These are phyloP conservation scores for Mallotus repandus DNA, from an alignment of 441 rosid species.

Conservation along the genomic window DNA sequence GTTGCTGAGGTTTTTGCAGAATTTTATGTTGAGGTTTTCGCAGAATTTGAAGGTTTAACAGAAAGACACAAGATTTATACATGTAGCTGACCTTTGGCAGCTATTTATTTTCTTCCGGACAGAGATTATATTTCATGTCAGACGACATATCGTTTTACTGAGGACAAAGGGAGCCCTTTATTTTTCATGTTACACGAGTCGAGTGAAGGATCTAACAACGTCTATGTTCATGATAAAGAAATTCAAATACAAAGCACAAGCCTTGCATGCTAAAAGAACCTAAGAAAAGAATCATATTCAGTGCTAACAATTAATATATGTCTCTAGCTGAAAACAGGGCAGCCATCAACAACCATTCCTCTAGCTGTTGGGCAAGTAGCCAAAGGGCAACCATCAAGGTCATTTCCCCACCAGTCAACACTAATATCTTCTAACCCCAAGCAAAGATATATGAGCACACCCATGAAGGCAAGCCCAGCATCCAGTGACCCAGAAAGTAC, in stretches of 20 bases:
- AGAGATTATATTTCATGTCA: too few relatives aligned
- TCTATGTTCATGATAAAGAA: not conserved
- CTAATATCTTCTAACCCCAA: slow-evolving; percentile 69
- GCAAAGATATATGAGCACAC: slow-evolving; percentile 76
- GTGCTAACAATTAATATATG: not conserved
- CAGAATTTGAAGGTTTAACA: too few relatives aligned
- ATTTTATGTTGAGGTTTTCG: too few relatives aligned
- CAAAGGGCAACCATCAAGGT: slow-evolving; percentile 87
- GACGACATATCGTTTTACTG: too few relatives aligned
- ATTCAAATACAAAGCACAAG: not conserved
- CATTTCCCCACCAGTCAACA: slow-evolving; percentile 93
- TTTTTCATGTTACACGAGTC: too few relatives aligned
- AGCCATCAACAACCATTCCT: slow-evolving; percentile 67
- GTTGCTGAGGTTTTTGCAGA: too few relatives aligned
- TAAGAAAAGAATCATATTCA: too few relatives aligned
- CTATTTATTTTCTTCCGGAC: too few relatives aligned
- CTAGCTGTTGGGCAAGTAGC: slow-evolving; percentile 83
- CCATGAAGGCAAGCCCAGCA: slow-evolving; percentile 98
- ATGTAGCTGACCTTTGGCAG: too few relatives aligned
- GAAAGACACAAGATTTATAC: too few relatives aligned
- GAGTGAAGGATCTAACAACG: not conserved
- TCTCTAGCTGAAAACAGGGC: slow-evolving; percentile 61
- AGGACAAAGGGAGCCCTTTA: too few relatives aligned
- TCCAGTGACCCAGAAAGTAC: slow-evolving; percentile 83
- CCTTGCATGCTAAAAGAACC: not conserved